These are phyloP conservation scores for Ensete ventricosum DNA, from an alignment of 176 grass and related monocot species.

Conservation along the genomic window DNA sequence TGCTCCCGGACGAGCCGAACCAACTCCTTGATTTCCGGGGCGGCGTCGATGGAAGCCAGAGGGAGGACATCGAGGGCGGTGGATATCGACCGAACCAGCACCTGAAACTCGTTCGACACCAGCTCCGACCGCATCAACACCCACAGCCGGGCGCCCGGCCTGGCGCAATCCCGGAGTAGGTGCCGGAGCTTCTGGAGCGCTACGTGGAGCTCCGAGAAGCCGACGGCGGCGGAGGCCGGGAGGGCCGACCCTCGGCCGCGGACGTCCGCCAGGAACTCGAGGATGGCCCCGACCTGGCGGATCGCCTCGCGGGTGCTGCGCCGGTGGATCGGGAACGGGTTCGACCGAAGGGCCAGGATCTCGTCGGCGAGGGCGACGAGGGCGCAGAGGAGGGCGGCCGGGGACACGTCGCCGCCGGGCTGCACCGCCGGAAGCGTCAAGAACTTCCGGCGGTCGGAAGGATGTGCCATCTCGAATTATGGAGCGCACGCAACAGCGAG, in stretches of 20 bases:
- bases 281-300: slow-evolving; percentile 45
- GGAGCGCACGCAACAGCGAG: too few relatives aligned
- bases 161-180: slow-evolving; percentile 48
- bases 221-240: slow-evolving; percentile 35
- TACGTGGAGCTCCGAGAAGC: slow-evolving; percentile 78
- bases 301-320: slow-evolving; percentile 27
- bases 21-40: slow-evolving; percentile 46
- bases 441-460: slow-evolving; percentile 17
- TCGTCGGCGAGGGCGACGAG: slow-evolving; percentile 46
- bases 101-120: slow-evolving; percentile 46
- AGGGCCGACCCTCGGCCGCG: slow-evolving; percentile 7
- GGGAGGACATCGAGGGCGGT: slow-evolving; percentile 63
- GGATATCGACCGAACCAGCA: slow-evolving; percentile 41
- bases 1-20: slow-evolving; percentile 41
- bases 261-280: slow-evolving; percentile 56
- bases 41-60: neutral
- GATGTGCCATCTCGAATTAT: slow-evolving; percentile 1
- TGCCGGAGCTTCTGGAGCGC: slow-evolving; percentile 64
- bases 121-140: slow-evolving; percentile 43
- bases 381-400: slow-evolving; percentile 40
- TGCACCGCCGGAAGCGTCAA: slow-evolving; percentile 38
- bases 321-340: slow-evolving; percentile 47
- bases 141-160: slow-evolving; percentile 48
- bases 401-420: slow-evolving; percentile 47
- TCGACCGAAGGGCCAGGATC: slow-evolving; percentile 13